Conservation (phyloP, 805 yeast genomes). For the Candida maltosa region DNA sequence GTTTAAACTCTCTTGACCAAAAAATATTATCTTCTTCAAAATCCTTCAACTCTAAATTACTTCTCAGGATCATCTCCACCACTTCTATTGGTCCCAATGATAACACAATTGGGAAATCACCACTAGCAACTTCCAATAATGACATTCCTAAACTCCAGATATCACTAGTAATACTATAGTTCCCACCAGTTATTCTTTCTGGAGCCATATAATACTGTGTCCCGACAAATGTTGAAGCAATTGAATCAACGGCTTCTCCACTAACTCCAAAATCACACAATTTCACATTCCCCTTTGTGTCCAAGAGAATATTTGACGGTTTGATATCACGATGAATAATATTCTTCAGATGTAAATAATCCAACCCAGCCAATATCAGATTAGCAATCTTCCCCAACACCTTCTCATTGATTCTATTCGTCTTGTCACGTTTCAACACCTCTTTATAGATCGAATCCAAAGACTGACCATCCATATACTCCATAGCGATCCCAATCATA, state of each 20-base stretch:
- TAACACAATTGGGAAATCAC: constrained; percentile 63
- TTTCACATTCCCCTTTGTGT: constrained; percentile 76
- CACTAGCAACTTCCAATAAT: constrained; percentile 85
- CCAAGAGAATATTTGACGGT: constrained; percentile 87
- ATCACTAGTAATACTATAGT: constrained; percentile 92
- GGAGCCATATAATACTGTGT: constrained; percentile 99
- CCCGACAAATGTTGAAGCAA: constrained; percentile 96
- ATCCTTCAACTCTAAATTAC: constrained; percentile 76
- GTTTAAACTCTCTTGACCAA: constrained; percentile 84
- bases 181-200: constrained; percentile 92
- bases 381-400: constrained; percentile 90
- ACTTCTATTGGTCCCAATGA: constrained; percentile 74
- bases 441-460: constrained; percentile 86
- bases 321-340: constrained; percentile 95
- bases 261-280: constrained; percentile 97
- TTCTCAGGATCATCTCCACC: constrained; percentile 73
- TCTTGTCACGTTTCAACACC: constrained; percentile 56
- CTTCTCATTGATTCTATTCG: constrained; percentile 88
- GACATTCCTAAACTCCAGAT: constrained; percentile 91
- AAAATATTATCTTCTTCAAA: constrained; percentile 68
- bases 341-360: constrained; percentile 81
- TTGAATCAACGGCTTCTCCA: constrained; percentile 92
- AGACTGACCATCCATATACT: constrained; percentile 91
- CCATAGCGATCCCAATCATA: constrained; percentile 93
- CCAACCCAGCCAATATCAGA: constrained; percentile 77